Conservation (phyloP, 208 protist genomes). For the Naegleria gruberi region DNA sequence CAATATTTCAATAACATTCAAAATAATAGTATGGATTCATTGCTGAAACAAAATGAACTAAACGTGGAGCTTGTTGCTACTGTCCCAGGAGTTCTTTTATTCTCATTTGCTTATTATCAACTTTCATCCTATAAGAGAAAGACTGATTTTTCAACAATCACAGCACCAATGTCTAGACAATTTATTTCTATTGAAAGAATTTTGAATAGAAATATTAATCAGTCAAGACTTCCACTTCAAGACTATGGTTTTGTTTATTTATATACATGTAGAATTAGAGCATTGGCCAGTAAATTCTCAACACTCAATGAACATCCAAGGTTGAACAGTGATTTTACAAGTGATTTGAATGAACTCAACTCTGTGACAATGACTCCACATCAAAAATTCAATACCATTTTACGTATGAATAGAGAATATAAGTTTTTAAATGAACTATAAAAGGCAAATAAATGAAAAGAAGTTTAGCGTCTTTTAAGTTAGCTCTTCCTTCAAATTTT, state of each 20-base stretch:
- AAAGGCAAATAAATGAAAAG: too few species aligned
- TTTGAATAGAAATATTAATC: not conserved
- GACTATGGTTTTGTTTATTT: not conserved
- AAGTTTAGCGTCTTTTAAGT: too few species aligned
- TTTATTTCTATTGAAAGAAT: not conserved
- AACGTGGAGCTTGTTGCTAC: constrained; percentile 14
- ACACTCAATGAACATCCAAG: not conserved
- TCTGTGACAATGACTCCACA: not conserved
- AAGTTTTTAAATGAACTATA: not conserved
- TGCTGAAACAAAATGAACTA: constrained; percentile 24
- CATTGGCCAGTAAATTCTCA: not conserved
- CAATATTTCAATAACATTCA: too few species aligned
- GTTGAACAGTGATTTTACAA: not conserved
- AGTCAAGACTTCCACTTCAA: not conserved
- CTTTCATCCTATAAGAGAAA: not conserved
- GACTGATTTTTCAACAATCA: not conserved
- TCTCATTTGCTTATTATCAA: not conserved
- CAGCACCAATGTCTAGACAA: not conserved
- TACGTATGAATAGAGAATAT: not conserved
- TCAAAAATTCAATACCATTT: not conserved
- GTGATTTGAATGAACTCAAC: not conserved
- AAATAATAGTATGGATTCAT: not conserved
- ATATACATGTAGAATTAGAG: not conserved
- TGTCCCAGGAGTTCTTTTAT: constrained; percentile 13
- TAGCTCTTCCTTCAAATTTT: too few species aligned